Evolutionary conservation across 345 rosid genomes (phyloP), one percentile per base, ranked within the genome.

Genomic region (Linum tenue): DNA sequence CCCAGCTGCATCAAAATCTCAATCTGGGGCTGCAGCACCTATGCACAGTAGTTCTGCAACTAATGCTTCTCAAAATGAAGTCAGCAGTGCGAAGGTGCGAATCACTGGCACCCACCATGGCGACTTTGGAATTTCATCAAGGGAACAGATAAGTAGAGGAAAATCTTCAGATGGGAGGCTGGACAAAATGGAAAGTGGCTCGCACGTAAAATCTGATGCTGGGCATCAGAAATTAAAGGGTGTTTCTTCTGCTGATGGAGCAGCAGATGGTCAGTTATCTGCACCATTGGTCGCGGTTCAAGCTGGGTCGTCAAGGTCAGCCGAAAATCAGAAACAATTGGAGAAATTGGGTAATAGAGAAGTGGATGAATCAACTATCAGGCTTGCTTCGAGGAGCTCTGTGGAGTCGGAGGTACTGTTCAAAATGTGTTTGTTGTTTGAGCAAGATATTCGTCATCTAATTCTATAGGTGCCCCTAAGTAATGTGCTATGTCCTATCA

Each of bases 371-470:
- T 77, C 68, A 67, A 38, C 66, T 37, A 72, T 67, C 60, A 85
- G 83, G 82, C 62, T 77, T 68, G 71, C 79, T 64, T 62, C 73
- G 11, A 94, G 73, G 70, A 79, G 78, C 66, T 73, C 86, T 64
- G 60, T 77, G 16, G 95, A 91, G 60, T 61, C 78, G 15, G 99
- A 91, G 98, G 98, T 95, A 80, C 37, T 62, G 40, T 66, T 63
- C 39, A 3, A 55, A 9, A 41, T 57, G 12, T 66, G 62, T 59
- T 67, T 8, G 38, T 43, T 53, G 59, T 36, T 7, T 8, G 17
- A 7, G 1, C 17, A 65, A 61, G 58, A 35, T 55, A 39, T 72
- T 48, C 22, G 43, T 68, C 43, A 39, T 59, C 50, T 43, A 17
- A 3, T 10, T 57, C 10, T 31, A 8, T n/a, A 37, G 36, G 36